These are phyloP conservation scores for Abrus precatorius DNA, from an alignment of 306 rosid genomes.

Conservation along the genomic window DNA sequence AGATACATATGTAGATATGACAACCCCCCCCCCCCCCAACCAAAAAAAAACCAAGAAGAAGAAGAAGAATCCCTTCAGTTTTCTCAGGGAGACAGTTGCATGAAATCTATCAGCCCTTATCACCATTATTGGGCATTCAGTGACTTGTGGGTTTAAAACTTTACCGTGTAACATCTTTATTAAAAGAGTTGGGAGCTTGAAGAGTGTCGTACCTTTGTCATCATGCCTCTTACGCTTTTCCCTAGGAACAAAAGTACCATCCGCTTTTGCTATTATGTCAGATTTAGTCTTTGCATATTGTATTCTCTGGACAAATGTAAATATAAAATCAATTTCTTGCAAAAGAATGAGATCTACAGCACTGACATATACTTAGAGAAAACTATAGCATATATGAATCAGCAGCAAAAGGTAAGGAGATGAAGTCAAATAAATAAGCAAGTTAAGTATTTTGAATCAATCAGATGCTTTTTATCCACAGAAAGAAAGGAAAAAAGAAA, in stretches of 20 bases:
- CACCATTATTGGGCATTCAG: neutral
- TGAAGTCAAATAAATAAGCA: neutral
- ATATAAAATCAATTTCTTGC: slow-evolving; percentile 31
- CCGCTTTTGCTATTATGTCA: slow-evolving; percentile 82
- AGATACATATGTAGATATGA: no score
- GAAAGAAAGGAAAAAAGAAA: neutral
- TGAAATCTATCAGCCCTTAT: neutral
- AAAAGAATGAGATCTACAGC: slow-evolving; percentile 19
- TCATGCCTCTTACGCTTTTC: slow-evolving; percentile 89
- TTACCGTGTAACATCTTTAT: slow-evolving; percentile 20
- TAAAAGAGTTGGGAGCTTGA: slow-evolving; percentile 7
- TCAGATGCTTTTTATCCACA: neutral
- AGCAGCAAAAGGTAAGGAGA: neutral
- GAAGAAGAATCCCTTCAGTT: neutral
- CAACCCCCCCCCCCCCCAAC: neutral
- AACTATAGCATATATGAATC: slow-evolving; percentile 32
- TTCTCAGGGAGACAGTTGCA: slow-evolving; percentile 21
- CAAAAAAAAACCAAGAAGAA: neutral
- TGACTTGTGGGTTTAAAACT: neutral
- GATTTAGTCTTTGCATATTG: slow-evolving; percentile 94
- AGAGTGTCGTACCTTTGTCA: slow-evolving; percentile 70
- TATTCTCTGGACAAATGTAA: slow-evolving; percentile 69
- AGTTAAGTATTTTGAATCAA: slow-evolving; percentile 13
- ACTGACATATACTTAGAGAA: slow-evolving; percentile 24
- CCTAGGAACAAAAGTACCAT: slow-evolving; percentile 87